Conservation (phyloP, 306 rosid genomes). For the Rosa persica region DNA sequence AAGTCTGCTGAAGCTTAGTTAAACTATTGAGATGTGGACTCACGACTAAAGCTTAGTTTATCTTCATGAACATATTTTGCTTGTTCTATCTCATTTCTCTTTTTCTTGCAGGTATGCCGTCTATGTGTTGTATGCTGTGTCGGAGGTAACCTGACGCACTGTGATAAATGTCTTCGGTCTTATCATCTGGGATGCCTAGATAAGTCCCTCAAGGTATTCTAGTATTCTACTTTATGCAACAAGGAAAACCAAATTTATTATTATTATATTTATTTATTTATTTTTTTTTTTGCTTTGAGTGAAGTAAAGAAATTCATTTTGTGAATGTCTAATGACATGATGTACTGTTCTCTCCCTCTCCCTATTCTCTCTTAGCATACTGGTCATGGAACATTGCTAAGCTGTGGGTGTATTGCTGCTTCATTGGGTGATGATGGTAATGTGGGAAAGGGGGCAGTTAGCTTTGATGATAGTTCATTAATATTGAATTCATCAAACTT, state of each 20-base stretch:
- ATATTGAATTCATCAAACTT: slow-evolving; percentile 31
- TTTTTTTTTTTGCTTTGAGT: not conserved
- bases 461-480: slow-evolving; percentile 27
- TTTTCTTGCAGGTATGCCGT: slow-evolving; percentile 1
- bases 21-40: not conserved
- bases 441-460: slow-evolving; percentile 24
- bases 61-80: not conserved
- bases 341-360: slow-evolving; percentile 5
- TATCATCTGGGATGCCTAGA: slow-evolving; percentile 11
- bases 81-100: not conserved
- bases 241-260: not conserved
- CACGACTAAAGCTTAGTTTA: not conserved
- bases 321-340: not conserved
- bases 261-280: too few relatives aligned
- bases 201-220: not conserved
- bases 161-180: slow-evolving; percentile 12
- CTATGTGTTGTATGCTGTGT: not conserved
- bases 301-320: not conserved
- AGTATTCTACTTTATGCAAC: not conserved
- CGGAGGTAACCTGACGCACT: slow-evolving; percentile 1
- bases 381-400: slow-evolving; percentile 21
- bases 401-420: slow-evolving; percentile 23
- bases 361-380: slow-evolving; percentile 30
- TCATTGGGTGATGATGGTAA: slow-evolving; percentile 12
- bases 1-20: not conserved